Conservation (phyloP, 1,284 basidiomycete species). For the Tilletia caries region DNA sequence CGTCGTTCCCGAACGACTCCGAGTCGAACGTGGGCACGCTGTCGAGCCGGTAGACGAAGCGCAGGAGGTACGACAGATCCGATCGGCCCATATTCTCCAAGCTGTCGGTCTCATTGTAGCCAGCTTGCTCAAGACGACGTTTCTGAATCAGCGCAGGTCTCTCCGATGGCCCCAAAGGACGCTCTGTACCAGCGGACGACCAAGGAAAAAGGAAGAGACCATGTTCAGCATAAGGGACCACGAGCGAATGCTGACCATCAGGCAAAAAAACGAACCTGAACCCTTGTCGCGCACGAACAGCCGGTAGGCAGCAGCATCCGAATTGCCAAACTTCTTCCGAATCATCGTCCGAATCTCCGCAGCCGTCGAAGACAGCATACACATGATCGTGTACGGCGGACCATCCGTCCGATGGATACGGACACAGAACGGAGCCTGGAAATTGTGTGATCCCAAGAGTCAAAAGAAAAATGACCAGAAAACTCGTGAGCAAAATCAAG, state of each 20-base stretch:
- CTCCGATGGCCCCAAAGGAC: slow-evolving; percentile 64
- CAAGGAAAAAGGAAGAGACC: slow-evolving; percentile 23
- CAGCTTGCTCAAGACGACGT: slow-evolving; percentile 81
- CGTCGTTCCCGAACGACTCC: slow-evolving; percentile 40
- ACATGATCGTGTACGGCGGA: slow-evolving; percentile 69
- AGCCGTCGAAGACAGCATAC: slow-evolving; percentile 68
- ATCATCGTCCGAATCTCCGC: slow-evolving; percentile 59
- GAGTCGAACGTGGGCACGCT: slow-evolving; percentile 58
- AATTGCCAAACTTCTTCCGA: slow-evolving; percentile 29
- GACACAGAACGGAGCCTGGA: slow-evolving; percentile 56
- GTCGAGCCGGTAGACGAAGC: slow-evolving; percentile 71
- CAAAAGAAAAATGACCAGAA: not conserved
- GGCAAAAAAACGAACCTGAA: slow-evolving; percentile 16
- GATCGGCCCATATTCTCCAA: slow-evolving; percentile 76
- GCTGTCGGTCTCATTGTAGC: slow-evolving; percentile 78
- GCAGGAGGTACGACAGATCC: slow-evolving; percentile 79
- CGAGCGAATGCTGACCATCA: too few relatives aligned
- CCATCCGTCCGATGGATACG: slow-evolving; percentile 76
- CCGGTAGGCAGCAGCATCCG: slow-evolving; percentile 40
- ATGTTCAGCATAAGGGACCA: too few relatives aligned
- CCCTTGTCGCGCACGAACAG: slow-evolving; percentile 52
- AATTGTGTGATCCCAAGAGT: not conserved
- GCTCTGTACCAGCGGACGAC: slow-evolving; percentile 21
- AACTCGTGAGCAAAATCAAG: too few relatives aligned
- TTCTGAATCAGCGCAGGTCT: slow-evolving; percentile 80